Percentiles rank a stretch among this genome's conserved stretches.
Conservation (phyloP, 2,329 filamentous ascomycete genomes). For the Thermothelomyces thermophilus region DNA sequence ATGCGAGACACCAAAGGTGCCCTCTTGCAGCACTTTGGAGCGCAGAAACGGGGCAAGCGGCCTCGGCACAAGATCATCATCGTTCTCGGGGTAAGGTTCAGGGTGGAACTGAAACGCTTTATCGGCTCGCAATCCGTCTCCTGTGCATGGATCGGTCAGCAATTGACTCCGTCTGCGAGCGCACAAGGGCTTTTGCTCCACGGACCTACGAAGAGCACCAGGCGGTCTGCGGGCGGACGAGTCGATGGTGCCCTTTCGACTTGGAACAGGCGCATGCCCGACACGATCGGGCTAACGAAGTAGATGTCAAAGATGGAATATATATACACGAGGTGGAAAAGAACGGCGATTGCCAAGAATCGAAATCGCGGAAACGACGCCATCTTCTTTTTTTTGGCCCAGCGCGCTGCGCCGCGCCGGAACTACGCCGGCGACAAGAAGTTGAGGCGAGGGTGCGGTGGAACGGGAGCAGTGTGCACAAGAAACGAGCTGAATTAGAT, state of each 20-base stretch:
- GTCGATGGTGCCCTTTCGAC: constrained; percentile 53
- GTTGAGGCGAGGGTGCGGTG: not conserved
- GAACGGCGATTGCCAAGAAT: constrained; percentile 80
- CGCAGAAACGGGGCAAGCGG: constrained; percentile 87
- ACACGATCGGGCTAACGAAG: constrained; percentile 95
- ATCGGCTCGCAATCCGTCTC: constrained; percentile 90
- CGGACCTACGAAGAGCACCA: constrained; percentile 88
- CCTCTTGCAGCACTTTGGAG: constrained; percentile 78
- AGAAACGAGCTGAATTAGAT: constrained; percentile 3
- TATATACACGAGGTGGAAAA: constrained; percentile 91
- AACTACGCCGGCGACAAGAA: not conserved
- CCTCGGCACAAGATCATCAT: constrained; percentile 62
- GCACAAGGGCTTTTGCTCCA: constrained; percentile 8
- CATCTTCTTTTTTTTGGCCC: constrained; percentile 36
- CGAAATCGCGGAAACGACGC: constrained; percentile 59
- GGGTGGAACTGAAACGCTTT: constrained; percentile 94
- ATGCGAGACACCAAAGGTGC: constrained; percentile 95
- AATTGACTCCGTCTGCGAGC: not conserved
- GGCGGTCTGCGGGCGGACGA: constrained; percentile 76
- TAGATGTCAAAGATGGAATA: constrained; percentile 98
- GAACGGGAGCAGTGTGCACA: not conserved
- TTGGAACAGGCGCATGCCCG: constrained; percentile 80
- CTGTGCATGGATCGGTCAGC: constrained; percentile 34
- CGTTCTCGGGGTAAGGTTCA: constrained; percentile 67
- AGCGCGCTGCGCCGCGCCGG: constrained; percentile 9